Evolutionary conservation across 73 alveolate genomes (phyloP), one percentile per base, ranked within the genome.

Genomic region (Paraurostyla sp.): DNA sequence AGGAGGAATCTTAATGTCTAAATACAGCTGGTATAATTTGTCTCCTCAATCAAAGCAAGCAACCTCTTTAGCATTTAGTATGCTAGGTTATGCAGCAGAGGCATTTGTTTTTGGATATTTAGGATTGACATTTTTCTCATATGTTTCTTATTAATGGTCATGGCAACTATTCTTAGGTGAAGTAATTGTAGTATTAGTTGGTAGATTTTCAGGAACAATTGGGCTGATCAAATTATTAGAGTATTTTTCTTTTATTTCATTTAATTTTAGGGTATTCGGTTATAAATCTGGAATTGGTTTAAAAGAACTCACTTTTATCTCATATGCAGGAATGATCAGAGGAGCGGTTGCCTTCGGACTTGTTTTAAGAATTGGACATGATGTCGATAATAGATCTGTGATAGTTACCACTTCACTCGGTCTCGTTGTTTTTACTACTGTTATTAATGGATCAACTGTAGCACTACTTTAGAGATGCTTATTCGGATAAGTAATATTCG

Each of bases 341-440:
- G 99, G 99, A 15, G 97, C 99, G 0, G 94, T 96, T 42, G 99
- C 99, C 0, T 96, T 96, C 76, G 99, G 98, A 3, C 91, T 96
- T n/a, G 97, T 95, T 22, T 71, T 96, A 80, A 88, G 95, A 45
- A 71, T 96, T 33, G 96, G 84, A 63, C 76, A 92, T 0, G 89
- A 88, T 15, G 91, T 85, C 0, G 63, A 87, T 0, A 56, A 81
- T 27, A 69, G 97, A 71, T 41, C 54, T 36, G 95, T 91, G 27
- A 91, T 91, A 33, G 80, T 91, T 30, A 91, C 95, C 0, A 83
- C 95, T 11, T 83, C 93, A 33, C 93, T 91, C 0, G 51, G 85
- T 0, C 65, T 91, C 9, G 95, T 91, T 7, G 71, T 91, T 27
- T 63, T 75, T 29, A 81, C 95, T 11, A 91, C 95, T 0, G 83